Conservation (phyloP, 495 filamentous ascomycete species). For the Pyrenopolyporus hunteri region DNA sequence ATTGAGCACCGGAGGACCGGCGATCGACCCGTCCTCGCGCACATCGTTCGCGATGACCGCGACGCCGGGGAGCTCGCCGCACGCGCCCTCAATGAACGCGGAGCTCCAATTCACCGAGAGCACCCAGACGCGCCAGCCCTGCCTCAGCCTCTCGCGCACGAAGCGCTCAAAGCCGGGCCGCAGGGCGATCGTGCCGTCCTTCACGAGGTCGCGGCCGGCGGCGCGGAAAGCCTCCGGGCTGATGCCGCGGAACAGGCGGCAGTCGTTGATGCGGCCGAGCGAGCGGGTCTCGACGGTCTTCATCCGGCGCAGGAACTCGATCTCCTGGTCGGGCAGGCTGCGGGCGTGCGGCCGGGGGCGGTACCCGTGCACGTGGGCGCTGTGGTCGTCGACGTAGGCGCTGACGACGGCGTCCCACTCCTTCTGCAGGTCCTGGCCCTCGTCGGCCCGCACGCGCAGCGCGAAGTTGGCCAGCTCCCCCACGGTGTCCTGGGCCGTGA, state of each 20-base stretch:
- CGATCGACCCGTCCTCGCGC: conserved; percentile 40
- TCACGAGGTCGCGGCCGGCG: conserved; percentile 39
- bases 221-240: conserved; percentile 17
- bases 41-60: conserved; percentile 45
- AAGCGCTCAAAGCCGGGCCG: conserved; percentile 47
- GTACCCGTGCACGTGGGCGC: conserved; percentile 41
- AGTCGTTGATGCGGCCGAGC: conserved; percentile 40
- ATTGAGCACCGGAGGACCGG: conserved; percentile 42
- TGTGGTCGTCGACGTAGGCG: conserved; percentile 46
- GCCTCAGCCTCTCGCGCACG: conserved; percentile 15
- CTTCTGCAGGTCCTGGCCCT: conserved; percentile 33
- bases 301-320: conserved; percentile 46
- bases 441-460: conserved; percentile 27
- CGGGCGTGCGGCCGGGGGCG: conserved; percentile 27
- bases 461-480: conserved; percentile 40
- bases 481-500: conserved; percentile 49
- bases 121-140: conserved; percentile 44
- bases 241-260: conserved; percentile 45
- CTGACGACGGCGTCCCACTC: conserved; percentile 47
- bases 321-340: conserved; percentile 40
- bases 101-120: conserved; percentile 55
- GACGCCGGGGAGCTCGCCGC: conserved; percentile 30
- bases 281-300: conserved; percentile 45
- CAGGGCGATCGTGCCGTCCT: conserved; percentile 35
- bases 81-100: conserved; percentile 47